phyloP scores from a whole-genome alignment of 176 grass and related monocot genomes.

The Rhynchospora tenuis region DNA sequence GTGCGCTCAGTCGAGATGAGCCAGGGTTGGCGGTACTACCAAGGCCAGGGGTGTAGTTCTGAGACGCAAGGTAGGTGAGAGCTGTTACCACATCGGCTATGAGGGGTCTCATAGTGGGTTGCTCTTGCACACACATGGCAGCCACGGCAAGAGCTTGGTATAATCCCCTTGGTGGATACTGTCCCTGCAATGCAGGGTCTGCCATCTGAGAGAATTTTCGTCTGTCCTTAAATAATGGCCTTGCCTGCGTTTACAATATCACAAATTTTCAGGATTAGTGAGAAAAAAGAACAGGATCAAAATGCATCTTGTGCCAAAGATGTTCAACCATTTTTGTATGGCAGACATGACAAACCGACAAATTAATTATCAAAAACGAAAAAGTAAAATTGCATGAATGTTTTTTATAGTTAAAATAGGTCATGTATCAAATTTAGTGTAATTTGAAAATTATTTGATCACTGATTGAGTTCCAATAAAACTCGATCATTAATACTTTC shows the following conservation, averaged over 20 bases:
- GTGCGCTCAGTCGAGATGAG: background rate
- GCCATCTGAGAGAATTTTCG: slow-evolving; percentile 76
- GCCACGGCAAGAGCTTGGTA: slow-evolving; percentile 81
- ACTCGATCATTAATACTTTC: no score
- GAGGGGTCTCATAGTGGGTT: slow-evolving; percentile 62
- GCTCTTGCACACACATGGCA: slow-evolving; percentile 90
- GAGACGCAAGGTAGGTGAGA: slow-evolving; percentile 66
- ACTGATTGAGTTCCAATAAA: no score
- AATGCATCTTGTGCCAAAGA: background rate
- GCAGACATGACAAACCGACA: no score
- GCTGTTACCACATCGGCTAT: slow-evolving; percentile 81
- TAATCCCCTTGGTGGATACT: slow-evolving; percentile 54
- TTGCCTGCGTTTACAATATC: slow-evolving; percentile 42
- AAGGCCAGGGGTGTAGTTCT: slow-evolving; percentile 30
- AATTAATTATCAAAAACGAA: no score
- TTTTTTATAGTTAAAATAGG: no score
- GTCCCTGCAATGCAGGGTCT: slow-evolving; percentile 58
- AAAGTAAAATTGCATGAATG: no score
- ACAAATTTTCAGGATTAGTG: background rate
- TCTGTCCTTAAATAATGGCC: slow-evolving; percentile 85
- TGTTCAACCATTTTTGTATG: background rate
- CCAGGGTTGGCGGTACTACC: background rate
- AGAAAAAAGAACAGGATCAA: background rate
- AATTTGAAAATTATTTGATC: no score
- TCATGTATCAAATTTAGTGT: no score